Percentiles rank a stretch among this genome's conserved stretches.
Conservation (phyloP, 2,329 filamentous ascomycete species). For the Penicillium rolfsii region DNA sequence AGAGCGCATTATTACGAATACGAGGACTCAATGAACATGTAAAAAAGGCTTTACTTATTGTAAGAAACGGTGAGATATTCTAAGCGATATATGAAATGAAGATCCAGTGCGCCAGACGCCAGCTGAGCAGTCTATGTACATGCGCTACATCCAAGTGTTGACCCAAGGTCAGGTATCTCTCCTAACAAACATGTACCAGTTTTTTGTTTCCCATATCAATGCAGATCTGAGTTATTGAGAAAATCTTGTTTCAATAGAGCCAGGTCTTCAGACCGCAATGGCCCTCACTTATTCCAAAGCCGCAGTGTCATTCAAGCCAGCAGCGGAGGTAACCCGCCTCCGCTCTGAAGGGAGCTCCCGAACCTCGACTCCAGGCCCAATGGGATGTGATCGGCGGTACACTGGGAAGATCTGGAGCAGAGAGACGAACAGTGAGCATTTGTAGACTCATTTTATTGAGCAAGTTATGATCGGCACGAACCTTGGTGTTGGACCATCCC, state of each 20-base stretch:
- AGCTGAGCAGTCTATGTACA: conserved; percentile 43
- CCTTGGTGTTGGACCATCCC: conserved; percentile 93
- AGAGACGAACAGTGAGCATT: conserved; percentile 3
- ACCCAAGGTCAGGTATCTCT: conserved; percentile 23
- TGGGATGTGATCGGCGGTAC: conserved; percentile 65
- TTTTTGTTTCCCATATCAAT: conserved; percentile 25
- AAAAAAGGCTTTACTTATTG: neutral
- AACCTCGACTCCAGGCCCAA: conserved; percentile 83
- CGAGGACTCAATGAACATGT: neutral
- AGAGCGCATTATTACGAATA: neutral
- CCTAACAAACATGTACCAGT: conserved; percentile 25
- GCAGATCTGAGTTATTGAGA: conserved; percentile 6
- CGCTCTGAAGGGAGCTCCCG: conserved; percentile 65
- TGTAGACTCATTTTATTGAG: too few species aligned
- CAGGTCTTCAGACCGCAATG: neutral
- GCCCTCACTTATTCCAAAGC: conserved; percentile 62
- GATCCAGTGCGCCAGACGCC: conserved; percentile 38
- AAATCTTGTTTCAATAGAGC: neutral
- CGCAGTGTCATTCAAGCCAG: conserved; percentile 67
- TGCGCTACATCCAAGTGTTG: conserved; percentile 17
- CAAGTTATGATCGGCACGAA: conserved; percentile 49
- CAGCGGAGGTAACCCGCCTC: conserved; percentile 51
- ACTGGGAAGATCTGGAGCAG: conserved; percentile 58
- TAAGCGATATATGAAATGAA: conserved; percentile 17
- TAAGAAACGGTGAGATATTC: neutral